phyloP scores from a whole-genome alignment of 2,329 filamentous ascomycete species.

The Microsporum audouinii region DNA sequence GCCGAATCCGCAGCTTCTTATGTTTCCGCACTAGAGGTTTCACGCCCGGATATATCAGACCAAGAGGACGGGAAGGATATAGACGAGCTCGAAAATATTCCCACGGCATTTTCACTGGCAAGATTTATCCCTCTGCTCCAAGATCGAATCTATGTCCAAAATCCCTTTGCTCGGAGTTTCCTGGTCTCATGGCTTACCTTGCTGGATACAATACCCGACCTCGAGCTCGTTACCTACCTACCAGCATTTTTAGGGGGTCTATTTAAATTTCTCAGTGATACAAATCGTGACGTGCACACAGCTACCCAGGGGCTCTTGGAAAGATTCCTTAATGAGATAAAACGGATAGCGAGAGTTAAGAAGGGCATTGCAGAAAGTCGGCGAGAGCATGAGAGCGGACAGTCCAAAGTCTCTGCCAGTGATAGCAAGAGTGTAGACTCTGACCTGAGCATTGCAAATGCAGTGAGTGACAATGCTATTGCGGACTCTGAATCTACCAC shows the following conservation, averaged over 20 bases:
- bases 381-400: conserved; percentile 54
- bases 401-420: conserved; percentile 58
- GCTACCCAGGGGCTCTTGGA: conserved; percentile 82
- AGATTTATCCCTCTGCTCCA: conserved; percentile 87
- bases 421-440: conserved; percentile 53
- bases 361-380: conserved; percentile 82
- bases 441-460: conserved; percentile 32
- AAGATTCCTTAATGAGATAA: conserved; percentile 84
- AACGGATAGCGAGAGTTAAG: conserved; percentile 83
- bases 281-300: conserved; percentile 87
- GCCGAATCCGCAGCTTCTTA: conserved; percentile 92
- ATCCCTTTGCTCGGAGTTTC: conserved; percentile 89
- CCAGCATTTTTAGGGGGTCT: conserved; percentile 84
- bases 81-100: conserved; percentile 40
- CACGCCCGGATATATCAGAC: conserved; percentile 31
- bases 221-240: conserved; percentile 85
- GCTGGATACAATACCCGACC: conserved; percentile 88
- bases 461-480: conserved; percentile 45
- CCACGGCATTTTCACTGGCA: conserved; percentile 82
- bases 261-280: conserved; percentile 82
- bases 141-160: conserved; percentile 86
- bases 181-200: conserved; percentile 92
- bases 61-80: conserved; percentile 37
- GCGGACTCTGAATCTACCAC: conserved; percentile 36
- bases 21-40: conserved; percentile 68